These are phyloP conservation scores for Alternaria panax DNA, from an alignment of 2,329 filamentous ascomycete species.

Conservation along the genomic window DNA sequence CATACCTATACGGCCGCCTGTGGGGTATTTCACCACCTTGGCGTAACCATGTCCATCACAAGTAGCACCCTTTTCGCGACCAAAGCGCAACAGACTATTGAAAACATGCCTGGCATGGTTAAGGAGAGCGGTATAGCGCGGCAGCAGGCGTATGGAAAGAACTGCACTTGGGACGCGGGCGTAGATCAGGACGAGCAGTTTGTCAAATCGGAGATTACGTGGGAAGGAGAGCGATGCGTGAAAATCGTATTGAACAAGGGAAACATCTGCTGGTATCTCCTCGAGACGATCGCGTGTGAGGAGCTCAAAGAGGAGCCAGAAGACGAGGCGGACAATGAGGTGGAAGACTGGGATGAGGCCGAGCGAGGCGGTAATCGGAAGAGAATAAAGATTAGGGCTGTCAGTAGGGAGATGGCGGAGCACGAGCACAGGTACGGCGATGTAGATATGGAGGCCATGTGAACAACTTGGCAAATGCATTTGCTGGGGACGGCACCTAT, in stretches of 20 bases:
- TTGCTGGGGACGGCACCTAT: not conserved
- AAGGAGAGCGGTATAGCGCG: not conserved
- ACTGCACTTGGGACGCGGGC: not conserved
- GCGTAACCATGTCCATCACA: not conserved
- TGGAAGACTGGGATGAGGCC: not conserved
- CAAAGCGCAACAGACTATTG: not conserved
- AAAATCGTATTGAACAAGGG: not conserved
- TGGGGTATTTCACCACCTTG: not conserved
- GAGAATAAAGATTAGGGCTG: not conserved
- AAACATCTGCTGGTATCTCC: not conserved
- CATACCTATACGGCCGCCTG: not conserved
- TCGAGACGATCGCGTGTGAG: not conserved
- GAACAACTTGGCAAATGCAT: not conserved
- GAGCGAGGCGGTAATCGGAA: not conserved
- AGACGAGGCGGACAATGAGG: not conserved
- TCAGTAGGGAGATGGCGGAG: not conserved
- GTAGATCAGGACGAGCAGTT: not conserved
- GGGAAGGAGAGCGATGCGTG: not conserved
- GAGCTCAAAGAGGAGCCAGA: not conserved
- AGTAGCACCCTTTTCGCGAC: not conserved
- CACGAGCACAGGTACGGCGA: not conserved
- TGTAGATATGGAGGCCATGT: not conserved
- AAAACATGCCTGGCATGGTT: not conserved
- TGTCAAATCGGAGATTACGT: not conserved
- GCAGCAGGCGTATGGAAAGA: not conserved